These are phyloP conservation scores for Silene noctiflora DNA, from an alignment of 179 eudicot species.

Conservation along the genomic window DNA sequence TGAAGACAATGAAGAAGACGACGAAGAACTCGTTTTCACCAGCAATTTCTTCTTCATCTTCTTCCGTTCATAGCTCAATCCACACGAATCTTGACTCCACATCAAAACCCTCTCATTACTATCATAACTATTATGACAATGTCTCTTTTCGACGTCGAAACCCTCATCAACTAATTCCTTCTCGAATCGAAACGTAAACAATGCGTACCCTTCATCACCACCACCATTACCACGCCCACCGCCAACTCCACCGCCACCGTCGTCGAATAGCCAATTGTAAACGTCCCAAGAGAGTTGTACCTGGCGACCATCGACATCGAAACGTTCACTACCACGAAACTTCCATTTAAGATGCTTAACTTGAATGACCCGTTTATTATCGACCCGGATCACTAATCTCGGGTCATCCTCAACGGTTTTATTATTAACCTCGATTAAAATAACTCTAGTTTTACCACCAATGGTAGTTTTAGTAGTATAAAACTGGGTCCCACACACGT, in stretches of 20 bases:
- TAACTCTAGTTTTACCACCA: conserved; percentile 38
- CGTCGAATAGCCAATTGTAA: conserved; percentile 59
- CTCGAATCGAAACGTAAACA: conserved; percentile 57
- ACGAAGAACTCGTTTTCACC: conserved; percentile 39
- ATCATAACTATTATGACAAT: not conserved
- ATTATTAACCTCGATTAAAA: conserved; percentile 47
- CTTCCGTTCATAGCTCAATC: conserved; percentile 38
- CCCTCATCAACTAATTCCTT: conserved; percentile 19
- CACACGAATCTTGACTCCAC: conserved; percentile 45
- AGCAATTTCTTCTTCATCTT: conserved; percentile 21
- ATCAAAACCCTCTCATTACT: conserved; percentile 1
- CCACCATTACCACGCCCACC: not conserved
- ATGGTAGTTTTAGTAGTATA: conserved; percentile 42
- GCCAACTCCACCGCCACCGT: conserved; percentile 6
- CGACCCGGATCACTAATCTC: conserved; percentile 46
- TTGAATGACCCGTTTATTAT: conserved; percentile 40
- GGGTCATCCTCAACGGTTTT: conserved; percentile 45
- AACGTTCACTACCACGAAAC: conserved; percentile 66
- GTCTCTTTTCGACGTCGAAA: too few relatives aligned
- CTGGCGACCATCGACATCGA: conserved; percentile 57
- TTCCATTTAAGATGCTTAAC: conserved; percentile 76
- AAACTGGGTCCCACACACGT: conserved; percentile 42
- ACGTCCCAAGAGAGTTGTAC: conserved; percentile 78
- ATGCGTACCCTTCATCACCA: conserved; percentile 45
- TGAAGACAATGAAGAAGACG: conserved; percentile 52